Evolutionary conservation across 768 basidiomycete genomes (phyloP), one percentile per base, ranked within the genome.

Genomic region (Psilocybe cyanescens): DNA sequence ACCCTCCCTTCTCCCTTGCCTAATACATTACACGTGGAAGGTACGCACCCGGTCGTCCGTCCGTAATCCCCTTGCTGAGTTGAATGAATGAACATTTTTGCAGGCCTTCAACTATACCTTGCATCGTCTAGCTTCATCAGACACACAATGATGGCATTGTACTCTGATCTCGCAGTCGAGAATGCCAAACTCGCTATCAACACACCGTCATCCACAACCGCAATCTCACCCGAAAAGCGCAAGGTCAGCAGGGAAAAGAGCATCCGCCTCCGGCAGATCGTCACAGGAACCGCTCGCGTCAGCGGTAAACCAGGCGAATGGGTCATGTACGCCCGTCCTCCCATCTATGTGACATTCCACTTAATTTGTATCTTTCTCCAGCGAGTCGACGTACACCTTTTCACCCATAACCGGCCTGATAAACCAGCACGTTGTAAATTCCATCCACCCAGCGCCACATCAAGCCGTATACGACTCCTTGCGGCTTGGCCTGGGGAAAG

Each of bases 391-490:
- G 29, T 94, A 94, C 72, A 76, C 78, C 0, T 92, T 93, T 71
- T 91, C 90, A 2, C 88, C 90, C 0, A 55, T 74, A 24, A 83
- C 83, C 0, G 92, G 89, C 4, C 80, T 87, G 45, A 86, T 94
- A 57, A 73, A 85, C 51, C 66, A 78, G 51, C 92, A 94, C 68
- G 77, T 77, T 50, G 78, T 94, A 52, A 84, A 93, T 69, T 88
- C 87, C n/a, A 92, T 94, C 50, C 83, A 87, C 48, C 92, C 92
- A 0, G 87, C 88, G 1, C 92, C 92, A 3, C 89, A 91, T 67
- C 79, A 85, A 52, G 82, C 87, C 0, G 88, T 88, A 2, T 91
- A 88, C 67, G 85, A 89, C 58, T 82, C 87, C 2, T 76, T 92
- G 1, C 76, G 82, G 16, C 57, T 71, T 39, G 78, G 75, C 47